phyloP scores from a whole-genome alignment of 2,329 filamentous ascomycete genomes.

The Fusarium decemcellulare region DNA sequence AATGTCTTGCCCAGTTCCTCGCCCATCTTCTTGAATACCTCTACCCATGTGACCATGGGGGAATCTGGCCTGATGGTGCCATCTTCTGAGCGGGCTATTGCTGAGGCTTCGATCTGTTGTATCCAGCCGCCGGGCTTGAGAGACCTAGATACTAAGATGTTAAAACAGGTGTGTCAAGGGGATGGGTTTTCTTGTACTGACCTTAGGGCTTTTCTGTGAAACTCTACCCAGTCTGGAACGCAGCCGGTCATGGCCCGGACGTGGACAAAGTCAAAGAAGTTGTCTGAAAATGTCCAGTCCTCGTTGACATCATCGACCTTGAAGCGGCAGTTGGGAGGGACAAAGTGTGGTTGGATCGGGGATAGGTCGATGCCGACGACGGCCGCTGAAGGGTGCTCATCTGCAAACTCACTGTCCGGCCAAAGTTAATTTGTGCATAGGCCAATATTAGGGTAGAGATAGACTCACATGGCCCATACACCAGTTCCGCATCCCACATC shows the following conservation, averaged over 20 bases:
- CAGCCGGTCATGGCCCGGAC: neutral
- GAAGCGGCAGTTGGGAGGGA: slow-evolving; percentile 6
- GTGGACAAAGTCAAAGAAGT: slow-evolving; percentile 3
- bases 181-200: neutral
- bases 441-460: neutral
- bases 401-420: neutral
- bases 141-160: slow-evolving; percentile 1
- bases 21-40: neutral
- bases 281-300: neutral
- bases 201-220: slow-evolving; percentile 6
- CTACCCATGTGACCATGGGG: neutral
- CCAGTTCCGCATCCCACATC: slow-evolving; percentile 10
- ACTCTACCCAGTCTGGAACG: neutral
- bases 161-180: neutral
- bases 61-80: slow-evolving; percentile 5
- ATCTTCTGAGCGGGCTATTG: slow-evolving; percentile 6
- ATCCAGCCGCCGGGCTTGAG: slow-evolving; percentile 5
- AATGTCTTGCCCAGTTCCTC: neutral
- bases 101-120: slow-evolving; percentile 1
- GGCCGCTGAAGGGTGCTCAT: slow-evolving; percentile 1
- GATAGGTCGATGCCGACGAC: neutral
- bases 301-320: slow-evolving; percentile 4
- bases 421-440: neutral
- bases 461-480: slow-evolving; percentile 5
- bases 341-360: neutral